Base-by-base conservation (phyloP, 768 basidiomycete species). In the Gloeophyllum trabeum region DNA sequence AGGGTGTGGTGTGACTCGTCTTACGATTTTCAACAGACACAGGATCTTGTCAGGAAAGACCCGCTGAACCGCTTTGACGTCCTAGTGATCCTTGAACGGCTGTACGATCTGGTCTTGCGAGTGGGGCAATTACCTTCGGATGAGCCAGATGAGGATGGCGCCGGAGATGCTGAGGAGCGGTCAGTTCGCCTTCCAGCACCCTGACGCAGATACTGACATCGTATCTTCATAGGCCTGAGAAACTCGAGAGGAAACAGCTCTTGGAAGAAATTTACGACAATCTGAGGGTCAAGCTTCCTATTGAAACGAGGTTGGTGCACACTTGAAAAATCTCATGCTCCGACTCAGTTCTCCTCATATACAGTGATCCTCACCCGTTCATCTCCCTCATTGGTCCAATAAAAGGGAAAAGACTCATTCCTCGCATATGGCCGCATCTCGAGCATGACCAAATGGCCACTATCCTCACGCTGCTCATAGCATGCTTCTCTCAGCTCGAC, bases 301-400 rank as follows among this genome's bases (percentile, higher is more conserved):
- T 98, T 14, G 92, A 92, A 56, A 84, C 86, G n/a, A 92, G 91
- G 92, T 90, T 48, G 1, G 30, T 22, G 21, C 26, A 4, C 14
- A 6, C 23, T 23, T 12, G 6, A 24, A 18, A n/a, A 16, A 18
- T 30, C 22, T 12, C 4, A 32, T 16, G 23, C 1, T 42, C 37
- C 42, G 18, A 47, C 25, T 6, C 7, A 21, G 24, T 21, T 25
- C 21, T 14, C 39, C 42, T 22, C 30, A 4, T 38, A n/a, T 37
- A 1, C 50, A 93, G 93, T 57, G 73, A 85, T 48, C 94, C 94
- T 2, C 96, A 99, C 64, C 96, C 96, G 2, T 97, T 99, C 65
- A 80, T 99, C 50, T 91, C 93, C 2, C 70, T 99, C 24, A 72
- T 99, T 38, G 73, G 71, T 16, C 81, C 88, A 3, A 75, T 75